phyloP scores from a whole-genome alignment of 352 stramenopile genomes.

The Phytophthora cajani region DNA sequence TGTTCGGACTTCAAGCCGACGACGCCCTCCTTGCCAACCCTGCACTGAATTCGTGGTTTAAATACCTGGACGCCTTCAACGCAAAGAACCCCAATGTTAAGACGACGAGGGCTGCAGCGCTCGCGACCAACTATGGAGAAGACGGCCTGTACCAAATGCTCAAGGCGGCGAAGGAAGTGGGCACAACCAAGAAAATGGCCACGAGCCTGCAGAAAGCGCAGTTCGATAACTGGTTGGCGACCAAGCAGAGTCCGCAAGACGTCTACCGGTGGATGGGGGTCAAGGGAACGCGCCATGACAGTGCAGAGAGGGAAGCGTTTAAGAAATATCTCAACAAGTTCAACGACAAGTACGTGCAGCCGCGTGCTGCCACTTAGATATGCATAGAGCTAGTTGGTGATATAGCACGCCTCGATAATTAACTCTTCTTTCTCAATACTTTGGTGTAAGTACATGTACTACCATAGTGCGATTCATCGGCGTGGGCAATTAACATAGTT shows the following conservation, averaged over 20 bases:
- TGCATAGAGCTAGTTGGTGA: too few species aligned
- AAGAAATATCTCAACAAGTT: constrained; percentile 17
- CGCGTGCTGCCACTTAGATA: too few species aligned
- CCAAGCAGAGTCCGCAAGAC: background rate
- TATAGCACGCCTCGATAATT: too few species aligned
- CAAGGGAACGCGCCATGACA: background rate
- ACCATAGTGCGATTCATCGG: too few species aligned
- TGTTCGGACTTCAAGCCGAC: background rate
- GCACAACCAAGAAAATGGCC: constrained; percentile 1
- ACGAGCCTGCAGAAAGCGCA: constrained; percentile 6
- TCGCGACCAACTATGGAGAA: background rate
- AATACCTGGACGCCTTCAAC: constrained; percentile 10
- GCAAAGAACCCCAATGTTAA: background rate
- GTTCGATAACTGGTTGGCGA: background rate
- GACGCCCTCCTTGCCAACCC: background rate
- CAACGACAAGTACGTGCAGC: background rate
- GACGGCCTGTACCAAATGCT: background rate
- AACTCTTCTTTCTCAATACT: too few species aligned
- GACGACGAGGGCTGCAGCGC: background rate
- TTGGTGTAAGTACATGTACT: too few species aligned
- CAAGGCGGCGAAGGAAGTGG: background rate
- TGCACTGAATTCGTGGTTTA: background rate
- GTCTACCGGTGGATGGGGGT: background rate
- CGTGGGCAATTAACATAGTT: too few species aligned
- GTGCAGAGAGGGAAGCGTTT: background rate